Base-by-base conservation (phyloP, 73 alveolate genomes). In the Paramecium bursaria region DNA sequence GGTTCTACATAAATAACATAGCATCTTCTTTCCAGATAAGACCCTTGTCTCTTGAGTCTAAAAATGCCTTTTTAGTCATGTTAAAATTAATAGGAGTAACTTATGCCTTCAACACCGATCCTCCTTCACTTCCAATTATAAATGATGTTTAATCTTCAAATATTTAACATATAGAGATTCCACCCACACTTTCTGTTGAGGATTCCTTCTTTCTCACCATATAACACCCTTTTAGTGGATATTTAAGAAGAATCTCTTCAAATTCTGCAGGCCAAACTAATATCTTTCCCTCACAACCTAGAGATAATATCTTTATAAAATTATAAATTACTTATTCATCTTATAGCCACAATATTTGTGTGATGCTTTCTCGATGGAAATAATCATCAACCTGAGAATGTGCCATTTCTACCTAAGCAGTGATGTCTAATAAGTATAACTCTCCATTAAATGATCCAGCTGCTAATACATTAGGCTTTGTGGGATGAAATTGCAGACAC, bases 371-470 rank as follows among this genome's bases (percentile, higher is more conserved):
- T 87, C 97, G 86, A 49, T 92, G 97, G 50, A 75, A 92, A 74
- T 88, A 92, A 46, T 92, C 97, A 75, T 92, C 97, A 15, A 90
- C 75, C 23, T 87, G 61, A 3, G 94, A 86, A 14, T 80, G 73
- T 14, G 91, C 76, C 3, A 92, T 55, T 48, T 92, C 97, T 22
- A 75, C 91, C 11, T 67, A 55, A 47, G 75, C 73, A 7, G 52
- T 74, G 0, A 92, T 50, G 48, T 92, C 91, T 90, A 91, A 92
- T 1, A 92, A 39, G 52, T 50, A 90, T 14, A 92, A 86, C 75
- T 90, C 97, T 4, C 97, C 97, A 75, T 88, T 92, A 48, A 92
- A 90, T 0, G 94, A 80, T 19, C 97, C 97, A 25, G 93, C 94
- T 9, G 97, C 97, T 27, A 92, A 67, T 4, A 92, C 82, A 48